phyloP scores from a whole-genome alignment of 2,329 filamentous ascomycete genomes.

The Aureobasidium musti region DNA sequence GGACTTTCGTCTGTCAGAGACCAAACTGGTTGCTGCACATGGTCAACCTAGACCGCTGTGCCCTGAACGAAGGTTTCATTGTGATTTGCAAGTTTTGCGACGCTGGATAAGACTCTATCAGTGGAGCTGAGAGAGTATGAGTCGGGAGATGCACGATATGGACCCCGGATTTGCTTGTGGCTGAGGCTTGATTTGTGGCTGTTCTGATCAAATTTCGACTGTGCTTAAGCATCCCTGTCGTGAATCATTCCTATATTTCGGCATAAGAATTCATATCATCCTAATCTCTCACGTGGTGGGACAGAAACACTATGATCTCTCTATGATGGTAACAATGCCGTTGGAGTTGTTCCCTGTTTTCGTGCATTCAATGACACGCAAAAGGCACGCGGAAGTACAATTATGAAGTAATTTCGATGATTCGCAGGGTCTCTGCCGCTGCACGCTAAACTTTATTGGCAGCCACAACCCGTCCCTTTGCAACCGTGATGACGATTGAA shows the following conservation, averaged over 20 bases:
- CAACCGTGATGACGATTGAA: not conserved
- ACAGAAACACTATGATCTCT: not conserved
- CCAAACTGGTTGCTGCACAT: not conserved
- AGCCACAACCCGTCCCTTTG: conserved; percentile 15
- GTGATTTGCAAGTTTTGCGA: not conserved
- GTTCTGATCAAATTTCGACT: not conserved
- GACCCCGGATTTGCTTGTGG: conserved; percentile 17
- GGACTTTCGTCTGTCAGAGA: not conserved
- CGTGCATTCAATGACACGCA: not conserved
- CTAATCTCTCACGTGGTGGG: too few species aligned
- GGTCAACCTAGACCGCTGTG: not conserved
- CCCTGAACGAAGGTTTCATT: not conserved
- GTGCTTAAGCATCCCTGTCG: conserved; percentile 18
- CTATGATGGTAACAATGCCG: not conserved
- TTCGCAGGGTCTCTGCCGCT: conserved; percentile 19
- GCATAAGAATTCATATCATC: not conserved
- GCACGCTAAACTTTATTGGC: conserved; percentile 17
- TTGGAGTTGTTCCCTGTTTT: conserved; percentile 3
- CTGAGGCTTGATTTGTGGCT: conserved; percentile 16
- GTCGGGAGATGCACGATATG: not conserved
- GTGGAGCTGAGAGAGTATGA: not conserved
- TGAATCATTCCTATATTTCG: not conserved
- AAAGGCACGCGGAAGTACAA: conserved; percentile 17
- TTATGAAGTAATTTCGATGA: conserved; percentile 21
- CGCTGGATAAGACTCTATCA: not conserved